Base-by-base conservation (phyloP, 2,329 filamentous ascomycete genomes). In the Emergomyces orientalis region DNA sequence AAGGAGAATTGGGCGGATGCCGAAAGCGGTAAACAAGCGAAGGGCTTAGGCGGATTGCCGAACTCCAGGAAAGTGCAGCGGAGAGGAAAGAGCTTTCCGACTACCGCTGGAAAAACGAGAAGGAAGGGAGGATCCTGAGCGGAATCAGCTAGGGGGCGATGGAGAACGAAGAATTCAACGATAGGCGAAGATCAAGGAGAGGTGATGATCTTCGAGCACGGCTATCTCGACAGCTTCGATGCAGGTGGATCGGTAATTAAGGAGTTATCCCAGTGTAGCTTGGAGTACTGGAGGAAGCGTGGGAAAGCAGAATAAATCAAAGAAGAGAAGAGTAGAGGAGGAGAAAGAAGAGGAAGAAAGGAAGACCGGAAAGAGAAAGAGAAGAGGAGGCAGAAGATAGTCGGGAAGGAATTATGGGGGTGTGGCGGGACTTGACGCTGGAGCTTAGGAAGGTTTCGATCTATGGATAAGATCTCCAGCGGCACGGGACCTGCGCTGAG, bases 381-480 rank as follows among this genome's bases (percentile, higher is more conserved):
- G 45, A 55, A 51, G 59, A 62, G 63, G 59, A 62, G 63, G 47
- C 25, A 30, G 60, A 62, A 49, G 30, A 32, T 58, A 32, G 34
- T 43, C 27, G 55, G 63, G 39, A 63, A 55, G 54, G 49, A 64
- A 51, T 57, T 45, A 30, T 54, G 32, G 37, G 25, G 32, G 52
- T 54, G 47, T 14, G 32, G 17, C 58, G 52, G 22, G 52, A 56
- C 14, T 30, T 22, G 34, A 30, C 30, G 45, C 22, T 45, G 52
- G 27, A 59, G 37, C 52, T 61, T 25, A 32, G 49, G 61, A 54
- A 51, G 58, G 55, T n/a, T 34, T 51, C 47, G 51, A 45, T 58
- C 47, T 58, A 27, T 45, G n/a, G 51, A 58, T 58, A 54, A 47
- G 63, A 41, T 52, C 58, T 58, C 58, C 41, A 47, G 45, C 34